Percentiles rank a stretch among this genome's conserved stretches.
These are phyloP conservation scores for Phylloporus sp. DNA, from an alignment of 768 basidiomycete species.

Conservation along the genomic window DNA sequence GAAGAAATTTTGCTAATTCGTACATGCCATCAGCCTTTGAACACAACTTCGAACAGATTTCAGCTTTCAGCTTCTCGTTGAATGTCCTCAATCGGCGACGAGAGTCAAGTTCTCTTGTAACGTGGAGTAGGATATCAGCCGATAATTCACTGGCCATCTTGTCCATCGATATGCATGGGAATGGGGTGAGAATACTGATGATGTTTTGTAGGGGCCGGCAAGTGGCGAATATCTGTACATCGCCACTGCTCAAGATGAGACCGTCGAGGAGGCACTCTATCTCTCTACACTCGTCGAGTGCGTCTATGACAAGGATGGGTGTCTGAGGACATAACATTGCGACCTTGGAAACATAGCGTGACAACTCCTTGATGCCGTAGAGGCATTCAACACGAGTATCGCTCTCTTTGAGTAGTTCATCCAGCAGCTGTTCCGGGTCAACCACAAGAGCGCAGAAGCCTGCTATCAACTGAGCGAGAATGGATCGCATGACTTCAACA, in stretches of 20 bases:
- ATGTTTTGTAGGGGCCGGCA: slow-evolving; percentile 6
- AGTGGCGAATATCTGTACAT: slow-evolving; percentile 5
- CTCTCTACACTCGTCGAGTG: slow-evolving; percentile 16
- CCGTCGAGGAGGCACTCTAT: slow-evolving; percentile 4
- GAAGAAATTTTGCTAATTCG: neutral
- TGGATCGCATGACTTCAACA: slow-evolving; percentile 7
- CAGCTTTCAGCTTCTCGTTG: neutral
- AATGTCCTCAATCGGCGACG: slow-evolving; percentile 1
- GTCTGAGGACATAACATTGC: neutral
- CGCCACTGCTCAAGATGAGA: neutral
- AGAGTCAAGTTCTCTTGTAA: slow-evolving; percentile 7
- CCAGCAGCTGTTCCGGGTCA: neutral
- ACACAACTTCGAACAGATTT: slow-evolving; percentile 2
- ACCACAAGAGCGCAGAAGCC: neutral
- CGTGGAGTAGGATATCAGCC: slow-evolving; percentile 4
- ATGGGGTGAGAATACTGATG: neutral
- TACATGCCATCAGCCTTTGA: slow-evolving; percentile 16
- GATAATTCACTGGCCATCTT: neutral
- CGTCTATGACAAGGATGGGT: slow-evolving; percentile 12
- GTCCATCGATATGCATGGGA: slow-evolving; percentile 8
- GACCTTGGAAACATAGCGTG: neutral
- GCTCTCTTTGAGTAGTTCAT: slow-evolving; percentile 1
- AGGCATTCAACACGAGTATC: neutral
- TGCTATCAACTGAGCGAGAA: slow-evolving; percentile 9
- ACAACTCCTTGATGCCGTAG: neutral